Base-by-base conservation (phyloP, 441 rosid genomes). In the Gossypium gossypioides region DNA sequence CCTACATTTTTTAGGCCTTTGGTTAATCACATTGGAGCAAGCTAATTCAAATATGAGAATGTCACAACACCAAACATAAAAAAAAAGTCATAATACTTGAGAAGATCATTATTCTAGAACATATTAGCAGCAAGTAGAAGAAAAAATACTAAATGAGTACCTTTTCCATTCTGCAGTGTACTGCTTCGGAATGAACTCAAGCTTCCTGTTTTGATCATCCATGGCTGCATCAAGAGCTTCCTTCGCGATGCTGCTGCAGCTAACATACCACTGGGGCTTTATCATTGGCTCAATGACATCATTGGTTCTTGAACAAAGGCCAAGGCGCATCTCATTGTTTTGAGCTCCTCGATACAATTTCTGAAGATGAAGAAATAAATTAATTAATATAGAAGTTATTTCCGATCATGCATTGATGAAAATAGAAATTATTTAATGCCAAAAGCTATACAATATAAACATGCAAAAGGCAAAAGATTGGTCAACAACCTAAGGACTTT, bases 291-390 rank as follows among this genome's bases (percentile, higher is more conserved):
- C 97, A 46, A 94, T 75, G 74, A 92, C 91, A 77, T 92, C 99
- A 73, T 74, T 85, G 78, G 83, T 92, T 82, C 99, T 90, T 80
- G 92, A 85, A 82, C 92, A 90, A 75, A 80, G 73, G 57, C 97
- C 97, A 83, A 94, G 96, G 56, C 91, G 84, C 97, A 94, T 94
- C 75, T 92, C 99, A 82, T 94, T 94, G 80, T 86, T 84, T 74
- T 84, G 82, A 69, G 89, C 87, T 77, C 89, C 96, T 81, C 92
- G 80, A 80, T 89, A 89, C 68, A 94, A 74, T 61, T 84, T 96
- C 98, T 93, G 77, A 16, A 7, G 56, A 24, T 6, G 19, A 67
- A 48, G 42, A 15, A 68, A 68, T 50, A 68, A 50, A 46, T 25
- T 50, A 50, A 50, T 50, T 44, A 68, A 51, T 51, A 37, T 1